A percentile compares a stretch with the other conserved stretches of the same genome.
These are phyloP conservation scores for Ramaria rubella DNA, from an alignment of 768 basidiomycete species.

Conservation along the genomic window DNA sequence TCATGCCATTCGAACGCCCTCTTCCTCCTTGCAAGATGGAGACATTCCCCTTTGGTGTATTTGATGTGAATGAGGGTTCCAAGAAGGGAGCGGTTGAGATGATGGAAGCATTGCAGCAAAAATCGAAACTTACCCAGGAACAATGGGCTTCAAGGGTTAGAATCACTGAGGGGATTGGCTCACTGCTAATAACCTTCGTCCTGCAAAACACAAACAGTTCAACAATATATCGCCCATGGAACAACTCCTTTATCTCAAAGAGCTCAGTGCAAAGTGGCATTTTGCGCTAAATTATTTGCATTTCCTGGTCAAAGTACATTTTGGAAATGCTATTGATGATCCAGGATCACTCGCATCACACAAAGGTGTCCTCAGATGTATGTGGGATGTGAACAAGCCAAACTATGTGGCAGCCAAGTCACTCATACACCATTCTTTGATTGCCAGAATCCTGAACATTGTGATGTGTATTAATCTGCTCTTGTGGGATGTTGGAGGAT, in stretches of 20 bases:
- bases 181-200: constrained; percentile 22
- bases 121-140: constrained; percentile 14
- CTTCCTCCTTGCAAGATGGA: constrained; percentile 19
- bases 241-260: constrained; percentile 20
- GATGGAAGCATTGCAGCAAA: constrained; percentile 18
- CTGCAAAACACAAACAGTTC: constrained; percentile 17
- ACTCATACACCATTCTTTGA: constrained; percentile 24
- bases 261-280: constrained; percentile 22
- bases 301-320: constrained; percentile 20
- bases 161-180: constrained; percentile 27
- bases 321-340: constrained; percentile 19
- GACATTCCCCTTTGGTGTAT: constrained; percentile 22
- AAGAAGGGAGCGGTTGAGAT: constrained; percentile 23
- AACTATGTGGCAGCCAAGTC: constrained; percentile 27
- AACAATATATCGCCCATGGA: constrained; percentile 21
- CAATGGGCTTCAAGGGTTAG: constrained; percentile 19
- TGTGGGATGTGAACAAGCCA: constrained; percentile 24
- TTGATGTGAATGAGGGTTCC: constrained; percentile 26
- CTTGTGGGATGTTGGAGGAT: neutral
- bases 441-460: constrained; percentile 22
- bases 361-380: constrained; percentile 22
- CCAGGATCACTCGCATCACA: constrained; percentile 22
- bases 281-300: constrained; percentile 22
- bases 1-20: constrained; percentile 20
- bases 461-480: constrained; percentile 20